Evolutionary conservation across 129 eudicot genomes (phyloP), one percentile per base, ranked within the genome.

Genomic region (Smallanthus sonchifolius): DNA sequence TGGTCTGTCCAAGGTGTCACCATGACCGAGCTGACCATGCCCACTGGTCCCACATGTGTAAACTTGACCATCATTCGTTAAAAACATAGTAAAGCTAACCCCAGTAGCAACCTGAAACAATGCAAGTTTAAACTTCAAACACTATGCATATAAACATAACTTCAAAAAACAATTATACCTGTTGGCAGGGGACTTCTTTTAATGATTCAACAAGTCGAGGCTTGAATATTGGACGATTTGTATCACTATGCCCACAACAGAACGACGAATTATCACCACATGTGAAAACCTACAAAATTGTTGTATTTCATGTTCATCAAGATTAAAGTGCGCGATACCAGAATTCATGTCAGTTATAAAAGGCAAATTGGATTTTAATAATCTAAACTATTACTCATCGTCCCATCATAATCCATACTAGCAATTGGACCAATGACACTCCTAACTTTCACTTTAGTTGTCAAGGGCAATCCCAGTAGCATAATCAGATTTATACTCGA

Each of bases 261-360:
- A 84, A 88, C 4, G 98, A 90, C 55, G 98, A 88, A 82, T 94
- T 94, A 69, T 90, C 98, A 64, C 98, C 98, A 74, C 97, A 94
- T 7, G 98, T 90, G 80, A 88, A 94, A 57, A 94, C 97, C 98
- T 94, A 81, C 52, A n/a, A 67, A 37, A 75, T 20, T 20, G 15
- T 28, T 13, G 49, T 2, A 49, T 19, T 62, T 47, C 45, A 62
- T 63, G 19, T 47, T 38, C 34, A 47, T 28, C n/a, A 69, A 4
- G 59, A 47, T 65, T 37, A 32, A 4, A 61, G 1, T 0, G 16
- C 40, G 13, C 1, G 7, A 28, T 30, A 60, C 8, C 34, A 10
- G 4, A 30, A 32, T 2, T 4, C 40, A 30, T 4, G 16, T 45
- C 59, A 45, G 15, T 39, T 37, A 24, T 2, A 30, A 47, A 0